phyloP scores from a whole-genome alignment of 768 basidiomycete species.

The Panaeolus papilionaceus region DNA sequence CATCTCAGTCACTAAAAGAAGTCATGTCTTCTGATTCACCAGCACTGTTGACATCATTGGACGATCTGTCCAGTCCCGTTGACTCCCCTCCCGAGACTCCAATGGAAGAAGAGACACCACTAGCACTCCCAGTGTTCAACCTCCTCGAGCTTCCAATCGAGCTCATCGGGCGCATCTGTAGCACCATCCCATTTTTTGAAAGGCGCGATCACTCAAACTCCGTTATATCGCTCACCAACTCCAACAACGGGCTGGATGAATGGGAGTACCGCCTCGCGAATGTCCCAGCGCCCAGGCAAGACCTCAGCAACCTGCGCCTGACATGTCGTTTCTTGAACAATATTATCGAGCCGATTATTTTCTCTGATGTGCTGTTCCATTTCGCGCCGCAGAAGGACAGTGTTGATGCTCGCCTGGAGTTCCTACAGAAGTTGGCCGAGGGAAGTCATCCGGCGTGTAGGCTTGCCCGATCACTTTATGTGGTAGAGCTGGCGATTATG shows the following conservation, averaged over 20 bases:
- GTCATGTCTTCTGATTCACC: not conserved
- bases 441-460: not conserved
- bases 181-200: not conserved
- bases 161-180: conserved; percentile 2
- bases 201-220: not conserved
- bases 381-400: not conserved
- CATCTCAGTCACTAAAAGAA: not conserved
- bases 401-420: not conserved
- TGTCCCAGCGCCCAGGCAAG: not conserved
- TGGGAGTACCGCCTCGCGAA: not conserved
- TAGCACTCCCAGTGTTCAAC: not conserved
- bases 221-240: not conserved
- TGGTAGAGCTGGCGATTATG: not conserved
- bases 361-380: not conserved
- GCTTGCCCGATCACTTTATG: not conserved
- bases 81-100: not conserved
- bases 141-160: conserved; percentile 3
- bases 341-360: conserved; percentile 1
- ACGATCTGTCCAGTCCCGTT: not conserved
- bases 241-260: not conserved
- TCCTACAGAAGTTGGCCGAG: not conserved
- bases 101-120: not conserved
- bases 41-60: not conserved
- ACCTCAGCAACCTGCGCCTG: conserved; percentile 3
- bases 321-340: conserved; percentile 9